Evolutionary conservation across 2,329 filamentous ascomycete genomes (phyloP), one percentile per base, ranked within the genome.

Genomic region (Fusarium acutatum): DNA sequence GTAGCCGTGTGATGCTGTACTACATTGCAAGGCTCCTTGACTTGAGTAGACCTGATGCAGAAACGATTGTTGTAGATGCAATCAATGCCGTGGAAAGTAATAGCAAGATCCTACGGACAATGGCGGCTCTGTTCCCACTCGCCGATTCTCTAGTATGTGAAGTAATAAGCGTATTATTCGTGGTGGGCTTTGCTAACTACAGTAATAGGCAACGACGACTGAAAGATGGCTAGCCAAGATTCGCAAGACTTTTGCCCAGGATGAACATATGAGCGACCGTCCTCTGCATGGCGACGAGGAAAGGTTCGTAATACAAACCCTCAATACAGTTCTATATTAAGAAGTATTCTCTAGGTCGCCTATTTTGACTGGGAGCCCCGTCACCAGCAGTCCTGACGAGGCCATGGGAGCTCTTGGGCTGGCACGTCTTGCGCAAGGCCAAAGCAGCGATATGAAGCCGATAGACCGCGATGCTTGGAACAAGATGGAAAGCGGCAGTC

Each of bases 1-100:
- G 84, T 69, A 85, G 83, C 54, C 81, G 85, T 9, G 82, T 86
- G 41, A 85, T 86, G 82, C 74, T 86, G 3, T 86, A 86, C 72
- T 86, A 86, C 63, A 80, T 85, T n/a, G 84, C 83, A 8, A 81
- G 84, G 22, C 73, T 86, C 12, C 77, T 85, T 11, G 83, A 84
- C 34, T 79, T 82, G 4, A 79, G 68, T 37, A 74, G 81, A 20
- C 72, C 79, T 2, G 82, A 82, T 63, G 82, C 82, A 14, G 77
- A 81, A 35, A 76, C 77, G 12, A 81, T 80, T 60, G 80, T 84
- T 61, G 77, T 77, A 22, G 82, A 83, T n/a, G 82, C 82, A 10
- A 80, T 84, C 54, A 78, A 79, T 43, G 79, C 82, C 1, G 82
- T 84, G n/a, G 81, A 83, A 74, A 84, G 81, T 67, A 84, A 84